Base-by-base conservation (phyloP, 2,329 filamentous ascomycete species). In the Cercospora berteroae region DNA sequence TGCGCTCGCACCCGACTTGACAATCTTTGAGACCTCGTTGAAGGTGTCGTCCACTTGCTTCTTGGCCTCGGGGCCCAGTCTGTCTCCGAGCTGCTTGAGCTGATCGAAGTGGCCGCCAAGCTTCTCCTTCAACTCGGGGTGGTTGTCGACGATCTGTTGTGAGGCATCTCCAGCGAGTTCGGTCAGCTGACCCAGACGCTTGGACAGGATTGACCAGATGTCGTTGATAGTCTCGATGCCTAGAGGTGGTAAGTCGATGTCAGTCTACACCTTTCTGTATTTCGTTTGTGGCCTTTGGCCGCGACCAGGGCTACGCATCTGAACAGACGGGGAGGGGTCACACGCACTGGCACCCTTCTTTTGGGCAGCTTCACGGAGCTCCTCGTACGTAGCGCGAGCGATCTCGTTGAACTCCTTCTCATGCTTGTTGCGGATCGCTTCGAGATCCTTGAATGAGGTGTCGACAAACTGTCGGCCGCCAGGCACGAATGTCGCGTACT, bases 51-150 rank as follows among this genome's bases (percentile, higher is more conserved):
- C 88, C 5, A 90, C 85, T 77, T 91, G 85, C 83, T 92, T 89
- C 85, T 92, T 91, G 0, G 89, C 90, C 75, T 93, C 89, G 0
- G 90, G 90, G 0, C 91, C 91, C 73, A 90, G 90, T 67, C 87
- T 82, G 13, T 92, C 86, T 27, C 88, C 88, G 78, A 92, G 84
- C 71, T 88, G 78, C 83, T 91, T 90, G 60, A 93, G 81, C 76
- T 90, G 85, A 60, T 91, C 86, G 55, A 91, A 79, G 72, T 86
- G 88, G 10, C 86, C 87, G 13, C 90, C 90, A 8, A 93, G 79
- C 80, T 90, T 89, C 75, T 92, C 85, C 82, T 91, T 92, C 20
- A 92, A 74, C 72, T 89, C 79, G 0, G 91, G 91, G 76, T 93
- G 90, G 76, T 92, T 91, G 74, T 92, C 85, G 60, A 93, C 77